Evolutionary conservation across 2,329 filamentous ascomycete genomes (phyloP), one percentile per base, ranked within the genome.

Genomic region (Exophiala xenobiotica): DNA sequence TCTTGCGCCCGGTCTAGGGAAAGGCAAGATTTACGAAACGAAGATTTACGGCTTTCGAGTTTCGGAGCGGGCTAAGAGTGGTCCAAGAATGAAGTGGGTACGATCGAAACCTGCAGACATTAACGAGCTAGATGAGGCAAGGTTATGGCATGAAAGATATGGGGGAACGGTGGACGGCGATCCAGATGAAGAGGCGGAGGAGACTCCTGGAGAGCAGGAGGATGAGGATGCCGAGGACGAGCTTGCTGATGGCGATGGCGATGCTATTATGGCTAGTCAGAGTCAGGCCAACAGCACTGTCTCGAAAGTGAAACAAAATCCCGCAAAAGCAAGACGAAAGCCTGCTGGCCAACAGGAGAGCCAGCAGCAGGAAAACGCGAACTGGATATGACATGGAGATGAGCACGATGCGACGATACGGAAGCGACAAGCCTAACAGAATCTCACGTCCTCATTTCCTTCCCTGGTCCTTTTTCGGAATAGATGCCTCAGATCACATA

Each of bases 41-140:
- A 87, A 86, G 61, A 97, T 99, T 68, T 99, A 97, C 71, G 93
- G 93, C 22, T 99, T 99, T 75, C 83, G 87, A 56, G 93, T 99
- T 18, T 92, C 88, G 14, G 93, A 97, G 70, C 79, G 91, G 51
- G 89, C 93, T 35, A 83, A 88, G 61, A 90, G 88, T 19, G 93
- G 93, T 0, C 93, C 93, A 9, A 81, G 93, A 55, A 99, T 99
- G 93, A 90, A 91, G 68, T 99, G 93, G 93, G 75, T 99, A 63
- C 83, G 93, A 61, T 85, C 87, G 70, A 87, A 90, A 66, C 93
- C 93, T 0, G 76, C 78, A 11, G 83, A 96, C 64, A 78, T 96
- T 49, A 84, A 78, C 37, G 88, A 95, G 63, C 76, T 97, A 43
- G 90, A 99, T 66, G 93, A 99, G 72, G 68, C 68, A 53, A 60